Evolutionary conservation across 768 basidiomycete genomes (phyloP), one percentile per base, ranked within the genome.

Genomic region (Suillus variegatus): DNA sequence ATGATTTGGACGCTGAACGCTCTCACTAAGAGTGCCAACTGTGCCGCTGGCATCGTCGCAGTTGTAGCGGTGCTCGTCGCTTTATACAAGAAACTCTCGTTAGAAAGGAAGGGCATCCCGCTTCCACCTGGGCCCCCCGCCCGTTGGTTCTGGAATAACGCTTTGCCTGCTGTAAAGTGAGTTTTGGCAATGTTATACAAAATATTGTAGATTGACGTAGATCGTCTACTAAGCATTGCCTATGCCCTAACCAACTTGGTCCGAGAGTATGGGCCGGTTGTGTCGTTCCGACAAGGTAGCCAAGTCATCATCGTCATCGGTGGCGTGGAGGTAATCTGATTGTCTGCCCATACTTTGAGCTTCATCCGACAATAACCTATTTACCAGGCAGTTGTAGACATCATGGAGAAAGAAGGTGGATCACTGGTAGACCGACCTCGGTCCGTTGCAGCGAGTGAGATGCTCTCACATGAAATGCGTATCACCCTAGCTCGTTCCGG

Each of bases 381-480:
- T 84, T 62, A 80, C 82, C 77, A 87, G 72, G 82, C 82, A 4
- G 86, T 86, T 0, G 76, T 83, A 0, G 85, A 88, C 5, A 82
- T 88, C 63, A 84, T 88, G 85, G 87, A 88, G 71, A 84, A 84
- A 55, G 83, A 86, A 68, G 85, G 87, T 0, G 82, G 80, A 0
- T 68, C 76, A 0, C 75, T 84, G 16, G 81, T 79, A 0, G 86
- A 88, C 67, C 75, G 87, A 41, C 86, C 86, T 13, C 69, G 70
- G 2, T 76, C 74, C 22, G 83, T 87, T 54, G 79, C 87, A 0
- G 86, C 81, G 0, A 82, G 83, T 1, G 86, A 87, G 52, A 84
- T 85, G 0, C 74, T 88, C 0, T 84, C 82, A 0, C 82, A 82
- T 2, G 85, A 83, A 0, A 85, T 87, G 86, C 75, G 85, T 32